Evolutionary conservation across 306 rosid species (phyloP).

Genomic region (Arachis hypogaea): DNA sequence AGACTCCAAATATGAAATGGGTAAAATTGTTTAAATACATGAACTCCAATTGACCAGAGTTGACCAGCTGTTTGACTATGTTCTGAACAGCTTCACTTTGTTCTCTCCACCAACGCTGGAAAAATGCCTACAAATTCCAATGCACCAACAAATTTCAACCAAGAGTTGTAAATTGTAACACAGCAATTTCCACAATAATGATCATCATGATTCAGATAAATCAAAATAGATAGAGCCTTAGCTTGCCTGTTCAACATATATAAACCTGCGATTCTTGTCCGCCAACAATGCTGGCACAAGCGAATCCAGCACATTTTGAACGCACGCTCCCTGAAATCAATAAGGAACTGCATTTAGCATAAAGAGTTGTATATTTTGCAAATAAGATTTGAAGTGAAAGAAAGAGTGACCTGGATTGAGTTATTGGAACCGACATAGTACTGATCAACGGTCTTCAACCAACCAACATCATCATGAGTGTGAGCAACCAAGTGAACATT

Average conservation of each 20-base stretch:
- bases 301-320: slow-evolving; percentile 83
- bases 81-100: slow-evolving; percentile 56
- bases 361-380: no score
- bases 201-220: background rate
- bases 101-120: slow-evolving; percentile 87
- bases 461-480: slow-evolving; percentile 79
- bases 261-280: slow-evolving; percentile 78
- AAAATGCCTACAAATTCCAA: slow-evolving; percentile 57
- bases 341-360: background rate
- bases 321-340: slow-evolving; percentile 67
- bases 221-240: no score
- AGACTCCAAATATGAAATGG: background rate
- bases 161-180: background rate
- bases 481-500: slow-evolving; percentile 86
- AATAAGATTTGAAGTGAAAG: background rate
- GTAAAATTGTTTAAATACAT: slow-evolving; percentile 48
- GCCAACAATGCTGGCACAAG: slow-evolving; percentile 64
- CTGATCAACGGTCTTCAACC: slow-evolving; percentile 89
- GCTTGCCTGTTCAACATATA: slow-evolving; percentile 80
- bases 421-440: slow-evolving; percentile 87
- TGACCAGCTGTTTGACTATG: slow-evolving; percentile 65
- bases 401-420: slow-evolving; percentile 61
- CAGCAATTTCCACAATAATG: background rate
- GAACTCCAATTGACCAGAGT: slow-evolving; percentile 77
- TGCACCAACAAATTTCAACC: background rate